Conservation (phyloP, 257 asterid genomes). For the Ehretia macrophylla region DNA sequence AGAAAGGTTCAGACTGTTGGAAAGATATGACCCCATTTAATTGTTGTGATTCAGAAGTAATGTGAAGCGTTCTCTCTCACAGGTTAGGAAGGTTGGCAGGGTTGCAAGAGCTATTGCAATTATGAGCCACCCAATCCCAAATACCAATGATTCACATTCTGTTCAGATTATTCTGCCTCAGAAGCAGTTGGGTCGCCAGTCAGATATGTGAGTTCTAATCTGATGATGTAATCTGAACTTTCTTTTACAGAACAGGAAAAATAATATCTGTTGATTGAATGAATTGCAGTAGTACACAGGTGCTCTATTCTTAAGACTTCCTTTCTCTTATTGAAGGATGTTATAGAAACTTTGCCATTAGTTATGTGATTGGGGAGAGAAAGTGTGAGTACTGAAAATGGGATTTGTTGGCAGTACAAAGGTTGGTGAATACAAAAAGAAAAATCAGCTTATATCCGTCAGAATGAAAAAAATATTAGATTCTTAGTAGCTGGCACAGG, state of each 20-base stretch:
- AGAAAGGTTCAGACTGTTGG: too few species aligned
- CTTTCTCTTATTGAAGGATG: neutral
- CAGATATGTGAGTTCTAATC: slow-evolving; percentile 49
- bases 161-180: slow-evolving; percentile 67
- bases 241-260: neutral
- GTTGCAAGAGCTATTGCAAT: slow-evolving; percentile 68
- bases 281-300: too few species aligned
- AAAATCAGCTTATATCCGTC: neutral
- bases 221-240: neutral
- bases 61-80: slow-evolving; percentile 4
- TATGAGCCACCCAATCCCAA: slow-evolving; percentile 77
- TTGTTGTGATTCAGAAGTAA: too few species aligned
- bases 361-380: neutral
- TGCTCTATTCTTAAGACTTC: neutral
- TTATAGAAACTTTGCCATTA: neutral
- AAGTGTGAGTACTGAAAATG: neutral
- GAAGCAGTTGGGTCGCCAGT: slow-evolving; percentile 67
- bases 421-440: neutral
- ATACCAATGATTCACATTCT: slow-evolving; percentile 58
- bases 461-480: too few species aligned
- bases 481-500: too few species aligned
- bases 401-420: neutral
- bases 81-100: slow-evolving; percentile 64
- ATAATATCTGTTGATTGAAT: too few species aligned
- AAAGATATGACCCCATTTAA: too few species aligned